Evolutionary conservation across 768 basidiomycete species (phyloP), one percentile per base, ranked within the genome.

Genomic region (Russula olivacea): DNA sequence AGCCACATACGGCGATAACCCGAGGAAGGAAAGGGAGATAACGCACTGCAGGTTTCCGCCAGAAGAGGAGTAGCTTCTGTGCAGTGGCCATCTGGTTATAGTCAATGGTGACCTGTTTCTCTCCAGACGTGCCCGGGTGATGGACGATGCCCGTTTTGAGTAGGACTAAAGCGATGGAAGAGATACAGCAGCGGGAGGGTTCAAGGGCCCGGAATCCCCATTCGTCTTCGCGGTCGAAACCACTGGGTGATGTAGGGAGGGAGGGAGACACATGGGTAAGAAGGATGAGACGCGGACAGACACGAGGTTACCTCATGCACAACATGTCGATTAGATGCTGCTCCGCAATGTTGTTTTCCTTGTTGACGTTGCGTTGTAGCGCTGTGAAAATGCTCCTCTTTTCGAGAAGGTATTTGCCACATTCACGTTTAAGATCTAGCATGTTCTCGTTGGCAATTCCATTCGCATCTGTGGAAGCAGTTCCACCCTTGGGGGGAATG

Each of bases 281-380:
- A 65, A 59, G 8, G 48, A 51, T 14, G 51, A 50, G 30, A 54
- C 12, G 25, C n/a, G 19, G n/a, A 55, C n/a, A 45, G 45, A 65
- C 76, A 48, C 50, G 66, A 61, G 72, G 79, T 58, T 72, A 96
- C 96, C 94, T 97, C 93, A 98, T 97, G 78, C 96, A 98, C 66
- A 99, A 80, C 97, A 99, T 99, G 76, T 98, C 97, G 75, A 99
- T 99, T 69, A 99, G 78, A 77, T 99, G 97, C 76, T 98, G 96
- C 76, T 99, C 97, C 19, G 97, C 97, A 58, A 97, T 81, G 74
- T 99, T 98, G 73, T 98, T 98, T 78, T 98, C 96, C 79, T 96
- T 96, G 77, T 96, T 96, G 66, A 98, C 96, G 75, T 99, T 99
- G 70, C 97, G 82, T 79, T 99, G 96, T 60, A 99, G 79, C 45